Evolutionary conservation across 2,329 filamentous ascomycete species (phyloP).

Genomic region (Amphichorda felina): DNA sequence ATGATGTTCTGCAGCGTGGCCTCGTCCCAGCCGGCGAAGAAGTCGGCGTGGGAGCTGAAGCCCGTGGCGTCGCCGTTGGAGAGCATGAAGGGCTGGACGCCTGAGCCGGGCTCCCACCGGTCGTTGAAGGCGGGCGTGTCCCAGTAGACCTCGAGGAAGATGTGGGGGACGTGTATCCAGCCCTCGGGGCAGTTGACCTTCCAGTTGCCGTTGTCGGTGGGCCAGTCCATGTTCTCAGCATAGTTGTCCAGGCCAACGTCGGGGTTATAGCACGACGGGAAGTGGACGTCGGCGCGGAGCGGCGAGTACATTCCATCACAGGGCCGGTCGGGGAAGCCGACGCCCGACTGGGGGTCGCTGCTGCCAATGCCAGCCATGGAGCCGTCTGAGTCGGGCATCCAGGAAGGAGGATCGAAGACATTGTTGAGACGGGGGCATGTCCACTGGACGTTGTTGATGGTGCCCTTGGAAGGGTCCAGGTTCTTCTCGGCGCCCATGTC

Average conservation of each 20-base stretch:
- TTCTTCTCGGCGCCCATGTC: slow-evolving; percentile 35
- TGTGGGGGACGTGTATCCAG: slow-evolving; percentile 41
- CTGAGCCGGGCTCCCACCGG: slow-evolving; percentile 38
- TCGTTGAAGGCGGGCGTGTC: slow-evolving; percentile 39
- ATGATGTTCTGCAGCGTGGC: slow-evolving; percentile 53
- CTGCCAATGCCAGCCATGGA: slow-evolving; percentile 41
- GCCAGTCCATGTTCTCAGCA: slow-evolving; percentile 55
- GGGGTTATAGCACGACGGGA: slow-evolving; percentile 65
- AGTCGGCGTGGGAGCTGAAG: slow-evolving; percentile 60
- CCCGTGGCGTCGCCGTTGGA: slow-evolving; percentile 60
- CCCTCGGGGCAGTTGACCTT: slow-evolving; percentile 42
- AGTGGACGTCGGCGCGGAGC: slow-evolving; percentile 55
- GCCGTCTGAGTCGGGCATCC: slow-evolving; percentile 42
- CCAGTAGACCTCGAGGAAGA: slow-evolving; percentile 51
- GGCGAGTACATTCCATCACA: slow-evolving; percentile 53
- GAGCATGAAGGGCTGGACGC: slow-evolving; percentile 53
- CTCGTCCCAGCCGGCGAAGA: slow-evolving; percentile 64
- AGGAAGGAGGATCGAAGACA: slow-evolving; percentile 35
- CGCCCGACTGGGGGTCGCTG: slow-evolving; percentile 40
- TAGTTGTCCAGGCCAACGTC: slow-evolving; percentile 45
- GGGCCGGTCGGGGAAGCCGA: slow-evolving; percentile 58
- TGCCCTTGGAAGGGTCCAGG: slow-evolving; percentile 37
- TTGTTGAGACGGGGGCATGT: slow-evolving; percentile 45
- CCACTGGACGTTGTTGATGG: slow-evolving; percentile 42
- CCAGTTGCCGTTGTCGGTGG: slow-evolving; percentile 35